These are phyloP conservation scores for Saccharomycopsis hybrid DNA, from an alignment of 1,139 yeast genomes.

Conservation along the genomic window DNA sequence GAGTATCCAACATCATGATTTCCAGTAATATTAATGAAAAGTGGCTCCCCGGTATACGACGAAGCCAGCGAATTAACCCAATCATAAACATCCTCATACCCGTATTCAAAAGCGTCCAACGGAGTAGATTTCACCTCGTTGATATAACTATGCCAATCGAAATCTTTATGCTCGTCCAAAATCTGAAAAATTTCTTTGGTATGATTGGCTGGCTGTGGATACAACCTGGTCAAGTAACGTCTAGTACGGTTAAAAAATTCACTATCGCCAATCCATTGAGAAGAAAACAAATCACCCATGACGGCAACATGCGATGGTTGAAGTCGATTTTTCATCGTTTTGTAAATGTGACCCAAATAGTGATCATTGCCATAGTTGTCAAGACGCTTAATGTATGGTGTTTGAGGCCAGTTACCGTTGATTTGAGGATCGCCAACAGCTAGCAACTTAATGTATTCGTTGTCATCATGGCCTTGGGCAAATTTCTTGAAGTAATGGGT, in stretches of 20 bases:
- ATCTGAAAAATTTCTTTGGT: slow-evolving; percentile 43
- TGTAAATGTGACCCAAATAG: slow-evolving; percentile 77
- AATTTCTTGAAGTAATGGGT: slow-evolving; percentile 26
- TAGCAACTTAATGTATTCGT: slow-evolving; percentile 39
- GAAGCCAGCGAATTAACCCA: slow-evolving; percentile 45
- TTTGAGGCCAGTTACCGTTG: slow-evolving; percentile 71
- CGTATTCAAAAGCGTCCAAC: slow-evolving; percentile 42
- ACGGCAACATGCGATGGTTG: slow-evolving; percentile 79
- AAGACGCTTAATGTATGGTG: slow-evolving; percentile 66
- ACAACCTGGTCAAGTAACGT: slow-evolving; percentile 61
- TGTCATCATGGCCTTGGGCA: slow-evolving; percentile 21
- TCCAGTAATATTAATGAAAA: slow-evolving; percentile 79
- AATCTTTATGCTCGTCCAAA: slow-evolving; percentile 39
- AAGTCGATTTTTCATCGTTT: slow-evolving; percentile 52
- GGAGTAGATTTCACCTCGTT: slow-evolving; percentile 36
- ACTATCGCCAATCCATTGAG: slow-evolving; percentile 88
- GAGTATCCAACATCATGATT: slow-evolving; percentile 95
- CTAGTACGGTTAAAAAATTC: slow-evolving; percentile 77
- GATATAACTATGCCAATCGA: slow-evolving; percentile 49
- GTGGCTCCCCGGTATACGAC: slow-evolving; percentile 38
- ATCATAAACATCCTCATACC: slow-evolving; percentile 54
- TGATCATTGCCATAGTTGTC: slow-evolving; percentile 87
- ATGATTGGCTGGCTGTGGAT: slow-evolving; percentile 47
- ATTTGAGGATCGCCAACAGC: slow-evolving; percentile 97
- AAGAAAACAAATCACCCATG: slow-evolving; percentile 89